Percentiles rank a stretch among this genome's conserved stretches.
These are phyloP conservation scores for Zygotorulaspora chibaensis DNA, from an alignment of 805 yeast species.

Conservation along the genomic window DNA sequence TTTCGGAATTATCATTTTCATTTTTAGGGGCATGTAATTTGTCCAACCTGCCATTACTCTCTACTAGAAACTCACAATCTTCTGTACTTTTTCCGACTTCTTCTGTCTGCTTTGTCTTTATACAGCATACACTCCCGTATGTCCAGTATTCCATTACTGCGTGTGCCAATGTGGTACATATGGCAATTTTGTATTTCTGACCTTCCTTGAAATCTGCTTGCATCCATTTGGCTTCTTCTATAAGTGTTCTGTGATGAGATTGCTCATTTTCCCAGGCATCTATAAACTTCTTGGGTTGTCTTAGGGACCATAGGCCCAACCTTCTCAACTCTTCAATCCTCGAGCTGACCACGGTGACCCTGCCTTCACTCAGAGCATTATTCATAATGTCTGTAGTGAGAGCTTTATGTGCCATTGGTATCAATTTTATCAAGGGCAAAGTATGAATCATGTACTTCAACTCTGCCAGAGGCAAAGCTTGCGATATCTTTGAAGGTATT, in stretches of 20 bases:
- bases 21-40: background rate
- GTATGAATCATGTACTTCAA: conserved; percentile 84
- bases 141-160: conserved; percentile 76
- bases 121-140: conserved; percentile 65
- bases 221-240: conserved; percentile 83
- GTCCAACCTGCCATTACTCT: background rate
- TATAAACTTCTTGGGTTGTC: conserved; percentile 69
- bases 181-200: conserved; percentile 61
- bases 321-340: conserved; percentile 89
- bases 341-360: conserved; percentile 82
- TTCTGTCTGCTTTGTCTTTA: conserved; percentile 44
- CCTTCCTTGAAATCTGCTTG: conserved; percentile 71
- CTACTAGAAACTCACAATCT: background rate
- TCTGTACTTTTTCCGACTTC: background rate
- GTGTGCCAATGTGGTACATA: conserved; percentile 65
- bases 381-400: conserved; percentile 82
- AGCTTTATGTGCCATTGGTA: conserved; percentile 83
- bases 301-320: conserved; percentile 82
- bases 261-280: conserved; percentile 55
- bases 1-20: background rate
- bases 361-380: conserved; percentile 81
- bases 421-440: conserved; percentile 71
- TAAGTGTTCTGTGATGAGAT: conserved; percentile 67
- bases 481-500: conserved; percentile 51
- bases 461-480: conserved; percentile 72